Evolutionary conservation across 129 eudicot genomes (phyloP).

Genomic region (Ambrosia artemisiifolia): DNA sequence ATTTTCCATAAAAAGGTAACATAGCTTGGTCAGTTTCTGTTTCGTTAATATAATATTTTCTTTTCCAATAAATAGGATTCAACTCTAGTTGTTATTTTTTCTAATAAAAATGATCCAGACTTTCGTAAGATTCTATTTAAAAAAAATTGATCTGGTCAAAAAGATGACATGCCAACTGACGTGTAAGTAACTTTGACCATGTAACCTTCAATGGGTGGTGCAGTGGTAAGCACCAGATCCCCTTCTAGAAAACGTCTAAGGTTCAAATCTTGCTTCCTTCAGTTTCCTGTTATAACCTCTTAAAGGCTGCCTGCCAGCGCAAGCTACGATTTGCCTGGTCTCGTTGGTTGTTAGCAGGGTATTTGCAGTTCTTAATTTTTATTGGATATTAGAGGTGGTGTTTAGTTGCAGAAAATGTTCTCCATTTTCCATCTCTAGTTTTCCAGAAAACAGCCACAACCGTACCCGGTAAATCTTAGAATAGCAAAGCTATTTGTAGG

Average conservation of each 20-base stretch:
- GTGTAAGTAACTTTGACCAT: background rate
- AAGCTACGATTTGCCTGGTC: no score
- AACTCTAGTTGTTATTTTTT: background rate
- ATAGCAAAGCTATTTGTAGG: no score
- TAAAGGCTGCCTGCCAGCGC: no score
- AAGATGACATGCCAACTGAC: background rate
- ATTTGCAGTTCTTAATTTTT: background rate
- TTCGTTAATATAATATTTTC: background rate
- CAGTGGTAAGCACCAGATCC: no score
- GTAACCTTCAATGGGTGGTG: background rate
- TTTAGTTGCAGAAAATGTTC: background rate
- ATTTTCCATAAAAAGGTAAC: background rate
- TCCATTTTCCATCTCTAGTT: background rate
- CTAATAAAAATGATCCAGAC: background rate
- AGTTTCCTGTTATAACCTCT: no score
- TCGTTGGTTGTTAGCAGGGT: no score
- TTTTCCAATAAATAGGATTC: background rate
- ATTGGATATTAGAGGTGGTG: background rate
- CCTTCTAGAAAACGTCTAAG: no score
- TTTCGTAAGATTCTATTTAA: background rate
- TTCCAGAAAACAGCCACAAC: no score
- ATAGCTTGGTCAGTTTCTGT: background rate
- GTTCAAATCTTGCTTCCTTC: no score
- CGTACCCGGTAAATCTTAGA: no score
- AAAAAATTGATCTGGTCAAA: background rate